Evolutionary conservation across 2,329 filamentous ascomycete species (phyloP), one percentile per base, ranked within the genome.

Genomic region (Ustilaginoidea virens): DNA sequence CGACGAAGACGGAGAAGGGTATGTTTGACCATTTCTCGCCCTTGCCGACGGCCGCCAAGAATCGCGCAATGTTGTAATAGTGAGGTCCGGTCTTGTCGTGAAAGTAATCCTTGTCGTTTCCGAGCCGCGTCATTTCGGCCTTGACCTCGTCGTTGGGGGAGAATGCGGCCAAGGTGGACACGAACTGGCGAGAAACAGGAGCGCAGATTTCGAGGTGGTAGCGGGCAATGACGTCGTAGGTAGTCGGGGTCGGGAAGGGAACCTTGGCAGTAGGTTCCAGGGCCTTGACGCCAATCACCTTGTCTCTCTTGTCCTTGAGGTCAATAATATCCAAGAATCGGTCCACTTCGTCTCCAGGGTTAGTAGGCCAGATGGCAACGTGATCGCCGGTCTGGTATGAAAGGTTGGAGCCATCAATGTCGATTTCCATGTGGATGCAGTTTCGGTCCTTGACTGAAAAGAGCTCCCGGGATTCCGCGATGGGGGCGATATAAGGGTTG

Each of bases 201-300:
- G 83, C 85, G 51, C 85, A 82, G 39, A 94, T 90, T 59, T 98
- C 92, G 64, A 98, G 79, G 57, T 98, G 87, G 58, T 94, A 98
- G 41, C 90, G 81, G 34, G 81, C 63, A 38, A 87, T 83, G 33
- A 87, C 80, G 56, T 96, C 87, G 56, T 87, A 96, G 2, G 90
- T 98, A 11, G 90, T 96, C 5, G 90, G 90, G 5, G 86, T 86
- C 12, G 92, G 92, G 63, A 98, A 96, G 6, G 90, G 90, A 25
- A 98, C 85, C 61, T 94, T 96, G 41, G 90, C 85, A 7, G 90
- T 96, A 24, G 86, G 75, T 55, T 98, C 92, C 23, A 94, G 71
- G 33, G 82, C 76, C 61, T 92, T 94, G 52, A 98, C 75, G 38
- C 70, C 74, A 52, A 98, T 75, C 33, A 96, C 87, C 1, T 66